Evolutionary conservation across 2,329 filamentous ascomycete genomes (phyloP).

Genomic region (Colletotrichum paranaense): DNA sequence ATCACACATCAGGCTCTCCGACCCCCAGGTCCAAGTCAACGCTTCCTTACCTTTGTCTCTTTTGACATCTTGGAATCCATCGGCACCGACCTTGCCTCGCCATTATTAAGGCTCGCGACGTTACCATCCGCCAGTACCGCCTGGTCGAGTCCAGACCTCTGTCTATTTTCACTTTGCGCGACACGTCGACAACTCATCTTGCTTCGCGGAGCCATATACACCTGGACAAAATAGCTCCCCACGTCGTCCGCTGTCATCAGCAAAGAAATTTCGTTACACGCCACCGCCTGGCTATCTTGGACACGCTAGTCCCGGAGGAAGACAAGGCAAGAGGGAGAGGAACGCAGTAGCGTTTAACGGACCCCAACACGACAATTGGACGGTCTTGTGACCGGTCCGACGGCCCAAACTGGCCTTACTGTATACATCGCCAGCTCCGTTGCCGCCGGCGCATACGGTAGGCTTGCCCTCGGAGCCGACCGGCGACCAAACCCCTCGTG

Average conservation of each 20-base stretch:
- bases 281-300: not conserved
- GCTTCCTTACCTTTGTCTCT: conserved; percentile 35
- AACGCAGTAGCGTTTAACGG: not conserved
- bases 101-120: conserved; percentile 17
- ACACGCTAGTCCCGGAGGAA: not conserved
- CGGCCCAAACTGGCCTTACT: conserved; percentile 71
- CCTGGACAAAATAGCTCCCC: not conserved
- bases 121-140: conserved; percentile 21
- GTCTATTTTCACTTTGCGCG: not conserved
- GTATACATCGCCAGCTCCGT: conserved; percentile 70
- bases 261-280: not conserved
- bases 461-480: conserved; percentile 68
- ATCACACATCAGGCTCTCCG: conserved; percentile 34
- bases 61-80: conserved; percentile 20
- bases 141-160: conserved; percentile 1
- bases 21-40: conserved; percentile 35
- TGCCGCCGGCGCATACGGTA: conserved; percentile 74
- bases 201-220: conserved; percentile 3
- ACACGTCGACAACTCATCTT: conserved; percentile 3
- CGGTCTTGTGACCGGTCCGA: conserved; percentile 46
- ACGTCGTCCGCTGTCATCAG: not conserved
- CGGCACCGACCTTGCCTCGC: conserved; percentile 4
- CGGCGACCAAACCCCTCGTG: conserved; percentile 63
- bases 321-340: not conserved
- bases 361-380: conserved; percentile 12